Percentiles rank a stretch among this genome's conserved stretches.
Conservation (phyloP, 345 rosid species). For the Moringa oleifera region DNA sequence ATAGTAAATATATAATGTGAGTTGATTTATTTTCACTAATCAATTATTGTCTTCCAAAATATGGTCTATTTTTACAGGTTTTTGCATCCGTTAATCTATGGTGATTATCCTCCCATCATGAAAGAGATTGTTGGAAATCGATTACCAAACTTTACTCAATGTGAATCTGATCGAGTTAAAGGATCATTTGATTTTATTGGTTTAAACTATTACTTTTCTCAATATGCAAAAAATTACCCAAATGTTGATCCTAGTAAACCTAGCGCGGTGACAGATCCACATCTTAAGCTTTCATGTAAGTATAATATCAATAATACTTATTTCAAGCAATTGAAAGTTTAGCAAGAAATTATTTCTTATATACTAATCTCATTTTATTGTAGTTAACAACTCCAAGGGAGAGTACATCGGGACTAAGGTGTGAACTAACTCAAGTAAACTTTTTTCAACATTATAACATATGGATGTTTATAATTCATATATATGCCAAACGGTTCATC, state of each 20-base stretch:
- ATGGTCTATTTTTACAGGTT: slow-evolving; percentile 29
- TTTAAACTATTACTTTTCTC: slow-evolving; percentile 40
- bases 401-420: too few species aligned
- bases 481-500: too few species aligned
- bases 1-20: too few species aligned
- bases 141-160: slow-evolving; percentile 33
- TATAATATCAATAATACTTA: neutral
- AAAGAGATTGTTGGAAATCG: slow-evolving; percentile 24
- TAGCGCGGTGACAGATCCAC: slow-evolving; percentile 32
- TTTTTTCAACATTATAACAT: neutral
- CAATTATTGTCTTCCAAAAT: too few species aligned
- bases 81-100: slow-evolving; percentile 31
- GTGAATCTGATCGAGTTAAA: slow-evolving; percentile 30
- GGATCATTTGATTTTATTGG: slow-evolving; percentile 51
- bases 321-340: too few species aligned
- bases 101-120: slow-evolving; percentile 41
- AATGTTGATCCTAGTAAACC: neutral
- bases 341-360: too few species aligned
- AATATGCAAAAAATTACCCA: slow-evolving; percentile 23
- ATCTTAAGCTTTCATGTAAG: slow-evolving; percentile 23
- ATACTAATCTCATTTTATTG: too few species aligned
- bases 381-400: too few species aligned
- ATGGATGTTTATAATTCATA: neutral
- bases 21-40: too few species aligned
- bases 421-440: too few species aligned